Evolutionary conservation across 768 basidiomycete genomes (phyloP), one percentile per base, ranked within the genome.

Genomic region (Lactifluus pinguis): DNA sequence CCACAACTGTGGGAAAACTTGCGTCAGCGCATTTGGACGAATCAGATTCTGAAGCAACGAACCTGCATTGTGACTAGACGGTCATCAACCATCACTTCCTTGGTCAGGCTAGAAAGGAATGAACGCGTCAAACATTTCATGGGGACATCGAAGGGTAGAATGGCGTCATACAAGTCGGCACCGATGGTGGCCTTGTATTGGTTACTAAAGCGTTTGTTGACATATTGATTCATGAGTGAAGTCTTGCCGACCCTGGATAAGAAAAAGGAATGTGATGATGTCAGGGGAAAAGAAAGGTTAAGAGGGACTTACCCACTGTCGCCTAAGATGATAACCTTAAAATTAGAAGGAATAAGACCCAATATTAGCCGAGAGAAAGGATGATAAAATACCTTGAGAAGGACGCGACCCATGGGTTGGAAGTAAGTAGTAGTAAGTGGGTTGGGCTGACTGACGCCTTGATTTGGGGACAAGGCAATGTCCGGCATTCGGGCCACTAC

Each of bases 171-270:
- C 91, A 95, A 95, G 82, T 95, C 92, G 61, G 93, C 93, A 61
- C 93, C 93, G 71, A 95, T 95, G 64, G 97, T 98, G 17, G 97
- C 97, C 78, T 98, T 98, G 83, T 99, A 99, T 77, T 98, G 95
- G 77, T 95, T 97, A 74, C 90, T 93, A 76, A 98, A 99, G 64
- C 97, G 89, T 76, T 98, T 98, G 84, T 98, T 98, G 66, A 99
- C 97, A 78, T 97, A 98, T 77, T 99, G 97, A 79, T 98, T 98
- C 97, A 99, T 99, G 69, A 99, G 87, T 32, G 95, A 98, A 45
- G 97, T 98, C 87, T 98, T 98, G 47, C 95, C 95, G 73, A 98
- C 95, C 60, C 95, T 95, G 69, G 17, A 61, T 30, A 36, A 17
- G 39, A 39, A 25, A 39, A 51, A 42, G 34, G 64, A 60, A 64